Evolutionary conservation across 306 rosid species (phyloP), one percentile per base, ranked within the genome.

Genomic region (Hippophae gyantsensis): DNA sequence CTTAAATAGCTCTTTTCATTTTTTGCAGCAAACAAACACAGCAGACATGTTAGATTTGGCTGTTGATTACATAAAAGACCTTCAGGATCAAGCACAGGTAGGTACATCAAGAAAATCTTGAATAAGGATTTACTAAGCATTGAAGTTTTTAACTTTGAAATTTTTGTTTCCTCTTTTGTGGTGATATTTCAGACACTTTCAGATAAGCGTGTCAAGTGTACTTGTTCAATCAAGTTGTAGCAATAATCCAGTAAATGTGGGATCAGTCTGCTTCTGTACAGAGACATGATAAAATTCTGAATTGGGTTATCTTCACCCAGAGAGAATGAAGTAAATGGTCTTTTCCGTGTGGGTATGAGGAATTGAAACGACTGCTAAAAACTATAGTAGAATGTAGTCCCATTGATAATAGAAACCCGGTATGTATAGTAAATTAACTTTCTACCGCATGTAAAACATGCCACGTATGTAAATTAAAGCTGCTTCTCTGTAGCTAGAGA

Each of bases 11-110:
- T 52, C 27, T 52, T 32, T 32, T 4, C 50, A 41, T 46, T 56
- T 12, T 65, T 62, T 76, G 62, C 81, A 90, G 98, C 98, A 90
- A 87, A 85, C 98, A 46, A 87, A 90, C 83, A 90, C 98, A 45
- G 69, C 96, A 62, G 98, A 90, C 78, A 90, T 90, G 96, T 72
- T 90, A 75, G 98, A 90, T 71, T 72, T 90, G 71, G 98, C 98
- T 40, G 98, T 90, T 6, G 92, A 90, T 26, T 81, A 87, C 84
- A 90, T 90, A 58, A 90, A 85, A 78, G 95, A 80, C 56, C 96
- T 90, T 64, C 92, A 90, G 71, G 72, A 66, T 12, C 80, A 85
- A 60, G 84, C 82, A 50, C 78, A 87, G 95, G 98, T 90, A 72
- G 4, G 5, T 32, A 2, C 54, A 67, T 67, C 13, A 6, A 38